phyloP scores from a whole-genome alignment of 1,139 yeast genomes.

The Wickerhamomyces sp. region DNA sequence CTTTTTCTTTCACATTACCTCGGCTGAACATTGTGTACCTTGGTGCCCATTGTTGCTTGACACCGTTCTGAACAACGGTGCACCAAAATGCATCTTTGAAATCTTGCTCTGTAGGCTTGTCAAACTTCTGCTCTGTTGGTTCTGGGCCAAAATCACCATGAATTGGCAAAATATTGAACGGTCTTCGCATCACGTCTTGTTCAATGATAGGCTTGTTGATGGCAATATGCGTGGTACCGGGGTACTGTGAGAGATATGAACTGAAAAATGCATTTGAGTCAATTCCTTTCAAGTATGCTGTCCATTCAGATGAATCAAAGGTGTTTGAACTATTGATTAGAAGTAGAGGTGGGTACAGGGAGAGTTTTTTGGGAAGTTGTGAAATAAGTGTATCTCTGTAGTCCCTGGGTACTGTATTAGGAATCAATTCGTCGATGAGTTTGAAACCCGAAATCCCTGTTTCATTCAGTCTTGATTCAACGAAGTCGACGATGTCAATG shows the following conservation, averaged over 20 bases:
- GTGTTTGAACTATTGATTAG: constrained; percentile 42
- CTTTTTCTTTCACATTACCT: constrained; percentile 84
- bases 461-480: neutral
- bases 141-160: constrained; percentile 63
- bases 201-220: constrained; percentile 64
- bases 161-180: constrained; percentile 52
- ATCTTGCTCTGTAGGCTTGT: constrained; percentile 38
- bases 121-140: constrained; percentile 22
- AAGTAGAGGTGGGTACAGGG: constrained; percentile 64
- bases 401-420: neutral
- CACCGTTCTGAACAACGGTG: constrained; percentile 62
- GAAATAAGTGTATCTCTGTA: neutral
- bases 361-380: constrained; percentile 36
- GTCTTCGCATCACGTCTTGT: constrained; percentile 54
- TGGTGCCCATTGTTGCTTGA: constrained; percentile 82
- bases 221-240: constrained; percentile 56
- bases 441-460: neutral
- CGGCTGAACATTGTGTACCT: constrained; percentile 81
- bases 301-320: constrained; percentile 37
- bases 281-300: constrained; percentile 9
- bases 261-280: constrained; percentile 23
- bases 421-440: neutral
- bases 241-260: constrained; percentile 22
- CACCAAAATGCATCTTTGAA: constrained; percentile 67
- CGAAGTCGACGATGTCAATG: neutral